These are phyloP conservation scores for Epichloe hybrida DNA, from an alignment of 2,329 filamentous ascomycete species.

Conservation along the genomic window DNA sequence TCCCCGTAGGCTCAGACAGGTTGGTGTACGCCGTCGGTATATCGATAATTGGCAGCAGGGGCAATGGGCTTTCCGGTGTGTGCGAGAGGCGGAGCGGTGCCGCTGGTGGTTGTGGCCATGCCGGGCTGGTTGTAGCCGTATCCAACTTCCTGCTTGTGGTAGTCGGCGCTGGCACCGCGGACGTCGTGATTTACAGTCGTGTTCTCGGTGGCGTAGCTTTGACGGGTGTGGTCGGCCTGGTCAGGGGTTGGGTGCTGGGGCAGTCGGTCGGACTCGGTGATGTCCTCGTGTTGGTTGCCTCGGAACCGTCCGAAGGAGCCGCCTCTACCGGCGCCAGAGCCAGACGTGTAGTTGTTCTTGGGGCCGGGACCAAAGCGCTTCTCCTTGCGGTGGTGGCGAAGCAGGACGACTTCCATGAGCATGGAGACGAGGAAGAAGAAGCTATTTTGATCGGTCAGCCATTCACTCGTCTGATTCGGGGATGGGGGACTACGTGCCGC, in stretches of 20 bases:
- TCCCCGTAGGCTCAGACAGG: constrained; percentile 9
- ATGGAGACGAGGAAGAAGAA: constrained; percentile 66
- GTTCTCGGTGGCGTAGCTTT: constrained; percentile 28
- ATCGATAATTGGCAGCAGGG: constrained; percentile 17
- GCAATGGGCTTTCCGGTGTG: constrained; percentile 2
- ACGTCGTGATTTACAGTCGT: constrained; percentile 19
- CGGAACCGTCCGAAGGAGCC: constrained; percentile 23
- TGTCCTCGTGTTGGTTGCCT: constrained; percentile 12
- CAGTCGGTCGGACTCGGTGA: constrained; percentile 19
- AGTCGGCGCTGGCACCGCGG: constrained; percentile 15
- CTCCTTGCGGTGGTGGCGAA: constrained; percentile 59
- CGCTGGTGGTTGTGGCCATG: neutral
- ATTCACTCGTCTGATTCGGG: neutral
- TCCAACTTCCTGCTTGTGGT: constrained; percentile 16
- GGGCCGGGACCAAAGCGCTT: constrained; percentile 49
- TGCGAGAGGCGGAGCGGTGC: neutral
- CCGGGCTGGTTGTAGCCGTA: constrained; percentile 9
- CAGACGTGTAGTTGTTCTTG: constrained; percentile 45
- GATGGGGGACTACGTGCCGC: too few species aligned
- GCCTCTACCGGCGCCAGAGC: constrained; percentile 18
- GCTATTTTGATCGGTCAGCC: constrained; percentile 22
- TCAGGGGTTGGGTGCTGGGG: constrained; percentile 27
- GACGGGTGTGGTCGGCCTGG: constrained; percentile 25
- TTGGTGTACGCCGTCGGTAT: constrained; percentile 25
- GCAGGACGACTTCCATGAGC: constrained; percentile 52